These are phyloP conservation scores for Aspergillus leporis DNA, from an alignment of 495 filamentous ascomycete species.

Conservation along the genomic window DNA sequence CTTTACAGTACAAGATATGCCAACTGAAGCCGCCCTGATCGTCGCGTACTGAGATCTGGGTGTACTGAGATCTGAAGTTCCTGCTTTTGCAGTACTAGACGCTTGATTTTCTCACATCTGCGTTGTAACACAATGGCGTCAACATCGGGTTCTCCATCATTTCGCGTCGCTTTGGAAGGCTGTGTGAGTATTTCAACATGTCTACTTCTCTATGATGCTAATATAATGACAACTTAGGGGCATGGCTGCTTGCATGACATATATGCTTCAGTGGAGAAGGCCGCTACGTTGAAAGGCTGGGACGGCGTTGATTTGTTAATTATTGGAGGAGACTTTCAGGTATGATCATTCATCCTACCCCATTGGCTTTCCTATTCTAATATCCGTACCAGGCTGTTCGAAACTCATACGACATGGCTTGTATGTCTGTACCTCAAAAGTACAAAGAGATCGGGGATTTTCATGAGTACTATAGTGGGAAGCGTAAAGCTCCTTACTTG, in stretches of 20 bases:
- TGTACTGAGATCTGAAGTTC: not conserved
- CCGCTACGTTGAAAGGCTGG: slow-evolving; percentile 68
- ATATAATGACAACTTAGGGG: slow-evolving; percentile 54
- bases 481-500: slow-evolving; percentile 73
- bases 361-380: slow-evolving; percentile 3
- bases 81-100: not conserved
- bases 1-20: not conserved
- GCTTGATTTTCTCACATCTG: not conserved
- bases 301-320: slow-evolving; percentile 78
- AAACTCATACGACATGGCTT: slow-evolving; percentile 81
- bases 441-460: slow-evolving; percentile 87
- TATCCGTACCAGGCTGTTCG: slow-evolving; percentile 67
- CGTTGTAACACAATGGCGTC: slow-evolving; percentile 10
- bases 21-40: too few relatives aligned
- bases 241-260: slow-evolving; percentile 90
- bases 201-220: slow-evolving; percentile 12
- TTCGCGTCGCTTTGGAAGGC: slow-evolving; percentile 70
- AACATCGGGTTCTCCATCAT: slow-evolving; percentile 11
- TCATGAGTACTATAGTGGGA: slow-evolving; percentile 85
- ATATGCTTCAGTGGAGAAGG: slow-evolving; percentile 68
- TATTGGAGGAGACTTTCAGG: slow-evolving; percentile 90
- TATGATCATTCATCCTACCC: slow-evolving; percentile 27
- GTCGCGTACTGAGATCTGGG: too few relatives aligned
- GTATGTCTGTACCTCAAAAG: slow-evolving; percentile 82
- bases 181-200: slow-evolving; percentile 62